Evolutionary conservation across 164 flowering plant genomes (phyloP).

Genomic region (Chloranthus sessilifolius): DNA sequence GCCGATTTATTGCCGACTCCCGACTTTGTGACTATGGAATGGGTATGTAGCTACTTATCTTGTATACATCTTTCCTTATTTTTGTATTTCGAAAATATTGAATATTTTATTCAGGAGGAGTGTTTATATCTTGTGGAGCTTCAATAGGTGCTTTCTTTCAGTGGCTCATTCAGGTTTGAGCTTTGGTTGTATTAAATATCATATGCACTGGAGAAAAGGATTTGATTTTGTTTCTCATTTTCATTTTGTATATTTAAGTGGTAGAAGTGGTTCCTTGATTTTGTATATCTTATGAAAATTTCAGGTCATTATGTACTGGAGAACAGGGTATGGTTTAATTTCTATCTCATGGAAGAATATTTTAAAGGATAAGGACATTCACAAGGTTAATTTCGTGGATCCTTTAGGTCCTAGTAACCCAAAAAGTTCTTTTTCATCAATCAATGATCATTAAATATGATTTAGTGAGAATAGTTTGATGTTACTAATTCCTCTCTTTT

Average conservation of each 20-base stretch:
- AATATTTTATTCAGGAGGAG: conserved; percentile 22
- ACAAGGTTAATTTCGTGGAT: conserved; percentile 10
- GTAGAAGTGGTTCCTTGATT: neutral
- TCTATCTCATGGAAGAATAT: conserved; percentile 15
- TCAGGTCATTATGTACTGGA: conserved; percentile 18
- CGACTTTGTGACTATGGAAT: too few species aligned
- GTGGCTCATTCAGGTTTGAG: conserved; percentile 28
- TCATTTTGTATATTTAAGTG: neutral
- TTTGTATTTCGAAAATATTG: too few species aligned
- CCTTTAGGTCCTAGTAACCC: neutral
- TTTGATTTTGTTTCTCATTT: too few species aligned
- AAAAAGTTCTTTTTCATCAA: neutral
- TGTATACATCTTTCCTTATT: too few species aligned
- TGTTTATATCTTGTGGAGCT: conserved; percentile 22
- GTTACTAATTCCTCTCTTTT: too few species aligned
- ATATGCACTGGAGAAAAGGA: too few species aligned
- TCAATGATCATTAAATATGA: too few species aligned
- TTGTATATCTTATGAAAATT: neutral
- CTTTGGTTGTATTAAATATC: neutral
- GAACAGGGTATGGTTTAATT: conserved; percentile 11
- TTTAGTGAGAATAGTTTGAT: neutral
- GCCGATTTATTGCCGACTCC: too few species aligned
- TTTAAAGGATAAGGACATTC: conserved; percentile 21
- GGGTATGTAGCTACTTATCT: too few species aligned
- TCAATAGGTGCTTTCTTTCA: conserved; percentile 28